These are phyloP conservation scores for Lodderomyces metapsilosis DNA, from an alignment of 1,139 yeast genomes.

Conservation along the genomic window DNA sequence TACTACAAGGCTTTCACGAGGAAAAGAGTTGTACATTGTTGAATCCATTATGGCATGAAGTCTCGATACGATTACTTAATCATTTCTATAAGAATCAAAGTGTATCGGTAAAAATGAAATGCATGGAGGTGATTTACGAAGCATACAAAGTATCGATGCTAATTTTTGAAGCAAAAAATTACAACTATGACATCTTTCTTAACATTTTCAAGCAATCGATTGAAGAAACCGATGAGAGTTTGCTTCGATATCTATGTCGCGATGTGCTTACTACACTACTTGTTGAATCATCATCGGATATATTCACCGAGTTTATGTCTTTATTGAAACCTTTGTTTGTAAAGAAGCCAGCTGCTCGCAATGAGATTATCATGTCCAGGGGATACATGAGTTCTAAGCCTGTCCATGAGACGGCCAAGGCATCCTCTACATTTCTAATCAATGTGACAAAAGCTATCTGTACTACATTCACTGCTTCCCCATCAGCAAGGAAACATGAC, in stretches of 20 bases:
- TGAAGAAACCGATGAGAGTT: constrained; percentile 27
- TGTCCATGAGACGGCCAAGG: constrained; percentile 15
- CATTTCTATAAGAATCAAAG: constrained; percentile 37
- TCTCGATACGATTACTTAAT: constrained; percentile 43
- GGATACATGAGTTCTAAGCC: constrained; percentile 9
- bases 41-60: constrained; percentile 52
- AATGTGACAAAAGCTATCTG: constrained; percentile 33
- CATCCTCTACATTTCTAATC: constrained; percentile 16
- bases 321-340: constrained; percentile 16
- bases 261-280: constrained; percentile 30
- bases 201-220: constrained; percentile 30
- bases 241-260: constrained; percentile 32
- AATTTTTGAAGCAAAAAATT: constrained; percentile 22
- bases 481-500: constrained; percentile 28
- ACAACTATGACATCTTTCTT: constrained; percentile 28
- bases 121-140: constrained; percentile 44
- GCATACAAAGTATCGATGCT: constrained; percentile 38
- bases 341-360: constrained; percentile 5
- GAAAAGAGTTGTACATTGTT: constrained; percentile 54
- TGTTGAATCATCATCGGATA: constrained; percentile 20
- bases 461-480: constrained; percentile 29
- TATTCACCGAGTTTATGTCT: constrained; percentile 21
- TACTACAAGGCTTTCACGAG: constrained; percentile 48
- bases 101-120: constrained; percentile 32
- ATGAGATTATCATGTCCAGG: constrained; percentile 5